phyloP scores from a whole-genome alignment of 306 rosid genomes.

The Vigna hirtella region DNA sequence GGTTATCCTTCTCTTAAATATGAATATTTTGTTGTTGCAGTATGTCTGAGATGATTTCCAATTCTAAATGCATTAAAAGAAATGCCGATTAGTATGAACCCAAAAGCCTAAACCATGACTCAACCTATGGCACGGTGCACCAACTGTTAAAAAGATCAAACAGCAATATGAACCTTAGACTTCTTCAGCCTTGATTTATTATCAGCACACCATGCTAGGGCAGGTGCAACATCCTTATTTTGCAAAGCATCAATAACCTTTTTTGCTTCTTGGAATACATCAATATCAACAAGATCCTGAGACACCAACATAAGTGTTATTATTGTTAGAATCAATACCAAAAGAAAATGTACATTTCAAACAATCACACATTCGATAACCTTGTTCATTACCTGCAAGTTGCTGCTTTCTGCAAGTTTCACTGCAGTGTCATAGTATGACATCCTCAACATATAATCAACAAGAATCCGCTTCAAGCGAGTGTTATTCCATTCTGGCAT shows the following conservation, averaged over 20 bases:
- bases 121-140: neutral
- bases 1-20: constrained; percentile 31
- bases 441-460: constrained; percentile 97
- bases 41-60: neutral
- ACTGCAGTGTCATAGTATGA: constrained; percentile 86
- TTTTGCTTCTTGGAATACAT: constrained; percentile 91
- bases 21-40: constrained; percentile 23
- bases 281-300: constrained; percentile 94
- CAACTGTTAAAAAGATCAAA: constrained; percentile 28
- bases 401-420: constrained; percentile 77
- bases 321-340: constrained; percentile 16
- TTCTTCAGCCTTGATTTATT: constrained; percentile 95
- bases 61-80: constrained; percentile 24
- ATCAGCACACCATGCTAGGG: constrained; percentile 94
- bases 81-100: constrained; percentile 33
- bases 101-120: constrained; percentile 23
- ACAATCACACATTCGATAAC: constrained; percentile 15
- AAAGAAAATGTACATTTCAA: constrained; percentile 32
- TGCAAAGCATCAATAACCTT: constrained; percentile 85
- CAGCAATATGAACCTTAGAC: constrained; percentile 66
- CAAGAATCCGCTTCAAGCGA: constrained; percentile 88
- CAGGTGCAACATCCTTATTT: constrained; percentile 86
- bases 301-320: constrained; percentile 29
- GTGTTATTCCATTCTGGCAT: constrained; percentile 75
- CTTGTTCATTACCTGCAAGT: constrained; percentile 65